Conservation (phyloP, 768 basidiomycete species). For the Xerocomus potaroensis region DNA sequence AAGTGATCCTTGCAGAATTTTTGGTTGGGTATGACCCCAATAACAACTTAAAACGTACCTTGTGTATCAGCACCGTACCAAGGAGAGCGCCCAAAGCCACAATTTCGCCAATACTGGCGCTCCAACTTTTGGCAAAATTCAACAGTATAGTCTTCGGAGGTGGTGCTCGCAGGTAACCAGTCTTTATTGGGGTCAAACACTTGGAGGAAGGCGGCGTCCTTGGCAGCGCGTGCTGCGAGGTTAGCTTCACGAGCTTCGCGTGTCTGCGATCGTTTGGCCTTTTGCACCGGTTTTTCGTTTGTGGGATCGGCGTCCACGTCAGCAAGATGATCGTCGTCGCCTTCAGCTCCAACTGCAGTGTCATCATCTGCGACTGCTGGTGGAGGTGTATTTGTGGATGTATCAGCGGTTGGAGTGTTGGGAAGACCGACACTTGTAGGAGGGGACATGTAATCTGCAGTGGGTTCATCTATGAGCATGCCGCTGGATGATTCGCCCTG, state of each 20-base stretch:
- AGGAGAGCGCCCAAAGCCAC: slow-evolving; percentile 82
- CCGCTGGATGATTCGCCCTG: slow-evolving; percentile 14
- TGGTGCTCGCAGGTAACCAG: slow-evolving; percentile 79
- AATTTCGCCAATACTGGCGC: slow-evolving; percentile 87
- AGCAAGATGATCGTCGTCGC: slow-evolving; percentile 9
- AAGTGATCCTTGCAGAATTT: slow-evolving; percentile 45
- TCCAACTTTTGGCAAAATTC: slow-evolving; percentile 88
- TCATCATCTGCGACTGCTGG: slow-evolving; percentile 9
- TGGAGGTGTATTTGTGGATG: neutral
- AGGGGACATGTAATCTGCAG: slow-evolving; percentile 23
- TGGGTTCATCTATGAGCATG: slow-evolving; percentile 5
- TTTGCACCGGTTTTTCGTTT: slow-evolving; percentile 35
- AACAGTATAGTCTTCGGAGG: slow-evolving; percentile 72
- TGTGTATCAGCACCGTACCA: slow-evolving; percentile 98
- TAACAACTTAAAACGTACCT: slow-evolving; percentile 45
- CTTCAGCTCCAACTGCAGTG: slow-evolving; percentile 10
- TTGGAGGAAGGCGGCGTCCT: slow-evolving; percentile 55
- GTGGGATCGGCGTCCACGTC: slow-evolving; percentile 20
- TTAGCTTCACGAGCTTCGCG: slow-evolving; percentile 45
- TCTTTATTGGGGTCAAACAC: slow-evolving; percentile 66
- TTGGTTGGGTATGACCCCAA: neutral
- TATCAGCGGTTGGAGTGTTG: slow-evolving; percentile 16
- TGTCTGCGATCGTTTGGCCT: slow-evolving; percentile 41
- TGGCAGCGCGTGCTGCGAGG: slow-evolving; percentile 42
- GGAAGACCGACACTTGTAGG: slow-evolving; percentile 25